Conservation (phyloP, 768 basidiomycete genomes). For the Rhodosporidiobolus sp. region DNA sequence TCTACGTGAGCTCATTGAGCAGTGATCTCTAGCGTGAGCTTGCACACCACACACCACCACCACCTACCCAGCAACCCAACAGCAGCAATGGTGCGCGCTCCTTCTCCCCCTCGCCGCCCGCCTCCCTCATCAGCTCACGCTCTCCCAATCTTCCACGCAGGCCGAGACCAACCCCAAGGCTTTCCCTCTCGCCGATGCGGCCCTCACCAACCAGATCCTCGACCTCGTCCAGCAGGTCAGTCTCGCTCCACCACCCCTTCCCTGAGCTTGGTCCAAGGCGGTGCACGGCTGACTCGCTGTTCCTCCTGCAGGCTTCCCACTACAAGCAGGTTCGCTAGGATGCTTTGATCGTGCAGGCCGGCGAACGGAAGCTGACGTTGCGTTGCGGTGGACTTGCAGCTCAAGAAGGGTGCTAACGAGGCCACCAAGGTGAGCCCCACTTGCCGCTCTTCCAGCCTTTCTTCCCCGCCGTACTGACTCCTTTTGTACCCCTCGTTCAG, state of each 20-base stretch:
- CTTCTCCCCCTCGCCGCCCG: not conserved
- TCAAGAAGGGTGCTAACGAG: constrained; percentile 98
- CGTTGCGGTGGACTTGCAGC: not conserved
- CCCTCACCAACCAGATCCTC: constrained; percentile 92
- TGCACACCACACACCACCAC: not conserved
- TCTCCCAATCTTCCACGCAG: not conserved
- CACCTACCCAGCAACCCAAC: not conserved
- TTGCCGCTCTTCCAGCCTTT: not conserved
- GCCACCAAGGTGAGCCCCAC: constrained; percentile 74
- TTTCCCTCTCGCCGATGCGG: constrained; percentile 61
- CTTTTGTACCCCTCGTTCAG: not conserved
- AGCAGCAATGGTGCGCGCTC: constrained; percentile 15
- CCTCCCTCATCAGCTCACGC: not conserved
- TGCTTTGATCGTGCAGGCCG: no score
- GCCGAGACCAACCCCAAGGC: constrained; percentile 43
- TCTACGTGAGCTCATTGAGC: constrained; percentile 5
- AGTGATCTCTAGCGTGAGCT: constrained; percentile 30
- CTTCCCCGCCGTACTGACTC: not conserved
- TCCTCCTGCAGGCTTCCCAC: constrained; percentile 79
- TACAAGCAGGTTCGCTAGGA: constrained; percentile 68
- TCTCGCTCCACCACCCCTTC: not conserved
- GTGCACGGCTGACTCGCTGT: constrained; percentile 44
- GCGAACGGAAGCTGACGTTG: not conserved
- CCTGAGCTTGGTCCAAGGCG: not conserved
- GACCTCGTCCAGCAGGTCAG: constrained; percentile 70